Evolutionary conservation across 768 basidiomycete genomes (phyloP), one percentile per base, ranked within the genome.

Genomic region (Mycena olivaceomarginata): DNA sequence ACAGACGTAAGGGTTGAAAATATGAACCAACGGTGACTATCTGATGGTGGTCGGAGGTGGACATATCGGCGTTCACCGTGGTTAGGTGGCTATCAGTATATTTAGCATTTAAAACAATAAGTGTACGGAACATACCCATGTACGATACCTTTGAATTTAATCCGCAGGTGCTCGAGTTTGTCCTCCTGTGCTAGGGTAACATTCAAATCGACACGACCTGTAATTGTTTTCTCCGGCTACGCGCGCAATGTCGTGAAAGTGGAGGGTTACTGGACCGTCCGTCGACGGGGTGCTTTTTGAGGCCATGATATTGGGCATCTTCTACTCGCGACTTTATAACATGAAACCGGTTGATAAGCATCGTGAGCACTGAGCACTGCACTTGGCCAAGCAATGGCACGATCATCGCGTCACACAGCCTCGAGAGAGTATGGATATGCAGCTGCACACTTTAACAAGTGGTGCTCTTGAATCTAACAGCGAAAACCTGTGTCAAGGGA

Each of bases 191-290:
- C 77, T 22, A 62, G 41, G 6, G 64, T 45, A 20, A 78, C 48
- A 62, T 78, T 75, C 46, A 78, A 40, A 20, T 68, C 70, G n/a
- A 75, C 73, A 15, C 37, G 20, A 2, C 77, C 77, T 1, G 53
- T 43, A 4, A 78, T 60, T 5, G 41, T 78, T 43, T 43, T 75
- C 77, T n/a, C 77, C 77, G 6, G 77, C 72, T 22, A 78, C 73
- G 20, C 77, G 72, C 9, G 69, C 67, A 6, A 77, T 39, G 56
- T 74, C 65, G 12, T 65, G 68, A 41, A 77, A 74, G 15, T 78
- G 64, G 48, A 78, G 73, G 1, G 73, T 67, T 16, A 78, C 9
- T 3, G 77, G 68, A 0, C 72, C 76, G 48, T 77, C 76, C 22
- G 66, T 62, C 2, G 60, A 62, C 11, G 57, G 31, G 57, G 43